Evolutionary conservation across 179 eudicot species (phyloP).

Genomic region (Nepenthes alata): DNA sequence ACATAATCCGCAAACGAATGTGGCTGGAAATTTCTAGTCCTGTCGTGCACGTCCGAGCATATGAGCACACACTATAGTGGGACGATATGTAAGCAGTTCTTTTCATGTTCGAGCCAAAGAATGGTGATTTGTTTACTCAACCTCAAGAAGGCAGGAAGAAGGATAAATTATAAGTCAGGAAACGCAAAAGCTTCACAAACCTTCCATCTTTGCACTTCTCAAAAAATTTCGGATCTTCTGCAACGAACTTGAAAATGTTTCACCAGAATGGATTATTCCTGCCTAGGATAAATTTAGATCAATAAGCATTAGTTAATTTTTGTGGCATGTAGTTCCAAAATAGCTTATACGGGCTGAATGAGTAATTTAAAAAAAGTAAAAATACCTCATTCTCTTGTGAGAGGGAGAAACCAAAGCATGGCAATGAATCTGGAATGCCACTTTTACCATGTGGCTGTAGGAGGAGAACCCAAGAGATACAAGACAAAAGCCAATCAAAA

Average conservation of each 20-base stretch:
- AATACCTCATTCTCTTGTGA: constrained; percentile 49
- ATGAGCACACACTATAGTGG: no score
- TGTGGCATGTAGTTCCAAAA: not conserved
- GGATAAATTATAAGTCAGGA: no score
- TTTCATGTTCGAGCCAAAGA: no score
- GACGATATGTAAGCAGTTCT: no score
- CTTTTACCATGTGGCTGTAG: constrained; percentile 38
- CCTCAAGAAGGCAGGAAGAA: no score
- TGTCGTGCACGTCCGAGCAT: no score
- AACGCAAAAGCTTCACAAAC: constrained; percentile 12
- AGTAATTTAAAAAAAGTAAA: not conserved
- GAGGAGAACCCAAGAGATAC: constrained; percentile 46
- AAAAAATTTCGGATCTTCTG: constrained; percentile 29
- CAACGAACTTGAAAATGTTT: constrained; percentile 29
- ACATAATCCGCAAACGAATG: not conserved
- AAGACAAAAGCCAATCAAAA: constrained; percentile 41
- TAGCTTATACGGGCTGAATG: not conserved
- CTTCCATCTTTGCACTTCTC: constrained; percentile 35
- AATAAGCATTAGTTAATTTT: not conserved
- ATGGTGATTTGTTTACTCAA: no score
- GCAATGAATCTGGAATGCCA: constrained; percentile 22
- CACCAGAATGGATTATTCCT: constrained; percentile 26
- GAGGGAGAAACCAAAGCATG: constrained; percentile 47
- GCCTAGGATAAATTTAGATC: constrained; percentile 19
- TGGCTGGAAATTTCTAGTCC: no score